Base-by-base conservation (phyloP, 257 asterid species). In the Paulownia fortunei region DNA sequence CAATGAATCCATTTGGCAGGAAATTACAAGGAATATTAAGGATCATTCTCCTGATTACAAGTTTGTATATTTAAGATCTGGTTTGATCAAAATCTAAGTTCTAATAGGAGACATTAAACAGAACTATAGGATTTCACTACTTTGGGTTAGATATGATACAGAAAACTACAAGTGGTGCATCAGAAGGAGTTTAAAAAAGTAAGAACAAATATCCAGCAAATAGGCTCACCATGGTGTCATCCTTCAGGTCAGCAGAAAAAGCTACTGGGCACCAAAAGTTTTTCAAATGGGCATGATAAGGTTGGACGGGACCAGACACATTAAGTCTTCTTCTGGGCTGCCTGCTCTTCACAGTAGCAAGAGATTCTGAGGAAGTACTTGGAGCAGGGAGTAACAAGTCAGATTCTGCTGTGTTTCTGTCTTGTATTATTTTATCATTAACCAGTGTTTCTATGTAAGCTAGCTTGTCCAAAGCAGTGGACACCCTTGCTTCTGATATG, bases 241-340 rank as follows among this genome's bases (percentile, higher is more conserved):
- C 92, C 87, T 90, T 95, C 68, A 95, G 87, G 84, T 87, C 98
- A 32, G 89, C 78, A 66, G 99, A 86, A 84, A 95, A 95, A 66
- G 98, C 97, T 44, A 95, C 93, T 3, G 99, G 99, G 59, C 93
- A 95, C 99, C 99, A 95, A 46, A 95, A 95, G 80, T 95, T 93
- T 88, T 89, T 93, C 88, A 95, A 66, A 54, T 72, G 62, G 49
- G 85, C 74, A 58, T 83, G 77, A 83, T 95, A 95, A 54, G 96
- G 89, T 79, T 88, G 92, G 65, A 93, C 89, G 2, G 98, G 97
- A 72, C 99, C 99, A 8, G 99, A 93, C 71, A 95, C 96, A 16
- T 93, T 79, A 55, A 95, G 86, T 79, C 79, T 87, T 78, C 83
- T 89, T 69, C 81, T 82, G 4, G 82, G 76, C 77, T 65, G 82